Conservation (phyloP, 148 eudicot genomes). For the Nepenthes gracilis region DNA sequence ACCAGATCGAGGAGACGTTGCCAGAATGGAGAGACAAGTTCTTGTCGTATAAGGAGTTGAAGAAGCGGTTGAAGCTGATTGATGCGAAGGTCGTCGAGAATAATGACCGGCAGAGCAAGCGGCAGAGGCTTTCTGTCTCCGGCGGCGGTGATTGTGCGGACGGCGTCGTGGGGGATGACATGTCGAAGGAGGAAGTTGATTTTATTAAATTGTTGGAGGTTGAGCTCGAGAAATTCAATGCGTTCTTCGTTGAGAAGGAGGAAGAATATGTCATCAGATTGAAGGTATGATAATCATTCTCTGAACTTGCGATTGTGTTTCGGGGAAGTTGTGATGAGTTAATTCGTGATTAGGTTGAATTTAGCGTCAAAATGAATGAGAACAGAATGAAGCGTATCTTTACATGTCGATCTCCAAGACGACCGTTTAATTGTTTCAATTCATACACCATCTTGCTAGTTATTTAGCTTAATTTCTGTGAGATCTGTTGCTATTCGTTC, state of each 20-base stretch:
- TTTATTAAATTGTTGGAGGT: constrained; percentile 63
- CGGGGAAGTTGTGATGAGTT: not conserved
- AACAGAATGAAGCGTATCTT: not conserved
- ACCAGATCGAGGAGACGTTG: constrained; percentile 83
- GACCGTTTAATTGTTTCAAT: not conserved
- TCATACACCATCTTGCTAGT: not conserved
- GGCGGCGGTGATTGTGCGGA: constrained; percentile 9
- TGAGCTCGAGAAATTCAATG: constrained; percentile 83
- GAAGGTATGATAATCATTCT: constrained; percentile 33
- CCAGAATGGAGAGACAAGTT: constrained; percentile 98
- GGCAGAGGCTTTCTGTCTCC: constrained; percentile 19
- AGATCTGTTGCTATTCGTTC: not conserved
- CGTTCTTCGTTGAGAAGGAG: constrained; percentile 82
- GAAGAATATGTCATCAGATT: constrained; percentile 89
- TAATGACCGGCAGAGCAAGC: constrained; percentile 30
- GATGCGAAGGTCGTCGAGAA: constrained; percentile 20
- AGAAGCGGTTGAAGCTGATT: constrained; percentile 75
- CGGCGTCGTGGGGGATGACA: constrained; percentile 13
- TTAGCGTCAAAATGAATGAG: not conserved
- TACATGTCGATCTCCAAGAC: not conserved
- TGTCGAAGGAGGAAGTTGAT: constrained; percentile 61
- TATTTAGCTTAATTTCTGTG: not conserved
- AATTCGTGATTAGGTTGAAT: constrained; percentile 1
- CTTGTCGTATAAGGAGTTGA: constrained; percentile 77
- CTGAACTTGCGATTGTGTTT: not conserved